phyloP scores from a whole-genome alignment of 345 rosid genomes.

The Hypericum androsaemum region DNA sequence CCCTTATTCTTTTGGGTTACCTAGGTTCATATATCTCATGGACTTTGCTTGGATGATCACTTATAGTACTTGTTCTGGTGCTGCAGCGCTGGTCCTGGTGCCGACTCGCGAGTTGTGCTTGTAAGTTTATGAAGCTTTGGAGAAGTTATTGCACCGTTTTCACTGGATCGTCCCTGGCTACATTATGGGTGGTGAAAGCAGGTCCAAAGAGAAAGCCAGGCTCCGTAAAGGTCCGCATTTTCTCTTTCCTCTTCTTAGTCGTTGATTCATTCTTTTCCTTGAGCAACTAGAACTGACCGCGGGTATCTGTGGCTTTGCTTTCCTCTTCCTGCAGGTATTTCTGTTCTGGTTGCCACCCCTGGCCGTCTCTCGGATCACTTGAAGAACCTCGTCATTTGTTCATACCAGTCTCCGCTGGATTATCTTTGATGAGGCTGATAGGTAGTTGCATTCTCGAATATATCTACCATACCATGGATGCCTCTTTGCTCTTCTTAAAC shows the following conservation, averaged over 20 bases:
- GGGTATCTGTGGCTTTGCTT: neutral
- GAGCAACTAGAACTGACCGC: no score
- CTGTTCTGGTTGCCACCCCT: constrained; percentile 91
- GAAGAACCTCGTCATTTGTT: constrained; percentile 63
- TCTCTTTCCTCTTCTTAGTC: neutral
- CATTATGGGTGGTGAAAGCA: constrained; percentile 92
- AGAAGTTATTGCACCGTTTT: constrained; percentile 73
- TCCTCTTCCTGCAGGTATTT: constrained; percentile 50
- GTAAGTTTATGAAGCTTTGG: constrained; percentile 87
- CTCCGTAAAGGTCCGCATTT: constrained; percentile 67
- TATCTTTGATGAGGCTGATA: constrained; percentile 96
- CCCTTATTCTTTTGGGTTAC: neutral
- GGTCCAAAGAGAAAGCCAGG: constrained; percentile 91
- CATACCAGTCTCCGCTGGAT: constrained; percentile 71
- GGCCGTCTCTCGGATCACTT: constrained; percentile 98
- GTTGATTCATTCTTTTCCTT: no score
- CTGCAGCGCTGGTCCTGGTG: constrained; percentile 85
- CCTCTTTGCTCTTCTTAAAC: constrained; percentile 1
- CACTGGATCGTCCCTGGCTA: constrained; percentile 98
- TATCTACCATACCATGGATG: neutral
- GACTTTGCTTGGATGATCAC: no score
- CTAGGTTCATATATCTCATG: no score
- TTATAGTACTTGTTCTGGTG: neutral
- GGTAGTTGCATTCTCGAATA: constrained; percentile 26
- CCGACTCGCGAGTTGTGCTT: constrained; percentile 88